Base-by-base conservation (phyloP, 371 early-diverging fungal species). In the Nematocida major region DNA sequence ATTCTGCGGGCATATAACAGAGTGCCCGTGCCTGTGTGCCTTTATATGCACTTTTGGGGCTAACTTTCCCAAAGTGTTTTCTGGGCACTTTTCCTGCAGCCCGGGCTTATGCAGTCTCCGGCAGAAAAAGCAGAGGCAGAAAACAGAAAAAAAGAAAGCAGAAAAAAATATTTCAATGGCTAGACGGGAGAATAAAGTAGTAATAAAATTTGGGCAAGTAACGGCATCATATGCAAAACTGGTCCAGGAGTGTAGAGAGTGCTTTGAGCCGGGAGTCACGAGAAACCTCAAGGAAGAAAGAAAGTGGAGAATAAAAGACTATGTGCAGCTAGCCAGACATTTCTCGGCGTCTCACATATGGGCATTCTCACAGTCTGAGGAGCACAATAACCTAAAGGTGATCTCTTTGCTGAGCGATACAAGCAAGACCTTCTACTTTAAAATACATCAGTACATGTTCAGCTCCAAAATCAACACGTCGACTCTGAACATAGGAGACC, bases 291-390 rank as follows among this genome's bases (percentile, higher is more conserved):
- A 63, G 28, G 76, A 73, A 38, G 63, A 63, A 30, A 73, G 39
- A 30, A 42, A 51, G 30, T 73, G 76, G 76, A 61, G 42, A 28
- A 48, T 73, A 28, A 73, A 73, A 36, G 76, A 73, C 32, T 73
- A 73, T 38, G 51, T 73, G 3, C 59, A 73, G 34, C 39, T 73
- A 7, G 62, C 76, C 18, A 73, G 51, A 45, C 63, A 73, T 45
- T 73, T 73, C 34, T 32, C 40, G 13, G 78, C 76, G 9, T 73
- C 76, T 32, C 76, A 73, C 34, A 18, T 73, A 7, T 65, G 78
- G 30, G 65, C 62, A n/a, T 73, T 73, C 43, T 73, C 76, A 1
- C 76, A 73, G 36, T 73, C 76, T 39, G 76, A 63, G 20, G 63
- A 73, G 54, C 48, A 45, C 47, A 73, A 73, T 65, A 73, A 73